Evolutionary conservation across 345 rosid species (phyloP).

Genomic region (Sisymbrium altissimum): DNA sequence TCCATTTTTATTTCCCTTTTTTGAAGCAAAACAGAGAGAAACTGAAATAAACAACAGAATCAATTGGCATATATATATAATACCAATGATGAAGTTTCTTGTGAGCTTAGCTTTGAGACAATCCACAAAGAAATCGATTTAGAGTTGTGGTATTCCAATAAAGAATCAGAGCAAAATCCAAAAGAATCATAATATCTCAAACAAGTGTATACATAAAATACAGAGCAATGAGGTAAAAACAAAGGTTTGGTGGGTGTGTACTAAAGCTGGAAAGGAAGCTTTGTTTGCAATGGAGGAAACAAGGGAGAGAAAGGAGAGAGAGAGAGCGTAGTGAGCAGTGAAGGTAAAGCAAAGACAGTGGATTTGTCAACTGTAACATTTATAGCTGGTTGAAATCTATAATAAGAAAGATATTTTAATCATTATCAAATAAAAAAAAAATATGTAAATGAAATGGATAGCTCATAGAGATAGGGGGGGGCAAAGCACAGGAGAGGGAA

Average conservation of each 20-base stretch:
- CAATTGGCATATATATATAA: conserved; percentile 39
- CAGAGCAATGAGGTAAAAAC: conserved; percentile 1
- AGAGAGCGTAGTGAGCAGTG: conserved; percentile 41
- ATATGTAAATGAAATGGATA: neutral
- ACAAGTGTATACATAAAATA: neutral
- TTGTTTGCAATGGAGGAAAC: conserved; percentile 91
- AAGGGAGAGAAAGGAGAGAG: conserved; percentile 34
- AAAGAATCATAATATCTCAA: conserved; percentile 21
- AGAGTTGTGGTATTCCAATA: neutral
- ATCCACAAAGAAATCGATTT: neutral
- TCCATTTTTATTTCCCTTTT: conserved; percentile 19
- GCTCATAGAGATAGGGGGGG: conserved; percentile 13
- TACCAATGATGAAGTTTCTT: conserved; percentile 32
- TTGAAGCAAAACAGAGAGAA: conserved; percentile 25
- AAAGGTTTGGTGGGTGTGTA: conserved; percentile 46
- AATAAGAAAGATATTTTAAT: neutral
- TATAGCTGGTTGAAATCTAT: conserved; percentile 37
- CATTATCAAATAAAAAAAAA: neutral
- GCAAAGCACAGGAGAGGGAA: conserved; percentile 13
- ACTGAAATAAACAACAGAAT: conserved; percentile 6
- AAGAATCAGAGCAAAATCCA: conserved; percentile 18
- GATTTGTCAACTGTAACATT: conserved; percentile 37
- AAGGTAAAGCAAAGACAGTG: conserved; percentile 41
- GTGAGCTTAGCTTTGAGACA: neutral
- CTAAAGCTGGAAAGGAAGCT: conserved; percentile 64